Percentiles rank a stretch among this genome's conserved stretches.
These are phyloP conservation scores for Parietichytrium sp. DNA, from an alignment of 108 stramenopile genomes.

Conservation along the genomic window DNA sequence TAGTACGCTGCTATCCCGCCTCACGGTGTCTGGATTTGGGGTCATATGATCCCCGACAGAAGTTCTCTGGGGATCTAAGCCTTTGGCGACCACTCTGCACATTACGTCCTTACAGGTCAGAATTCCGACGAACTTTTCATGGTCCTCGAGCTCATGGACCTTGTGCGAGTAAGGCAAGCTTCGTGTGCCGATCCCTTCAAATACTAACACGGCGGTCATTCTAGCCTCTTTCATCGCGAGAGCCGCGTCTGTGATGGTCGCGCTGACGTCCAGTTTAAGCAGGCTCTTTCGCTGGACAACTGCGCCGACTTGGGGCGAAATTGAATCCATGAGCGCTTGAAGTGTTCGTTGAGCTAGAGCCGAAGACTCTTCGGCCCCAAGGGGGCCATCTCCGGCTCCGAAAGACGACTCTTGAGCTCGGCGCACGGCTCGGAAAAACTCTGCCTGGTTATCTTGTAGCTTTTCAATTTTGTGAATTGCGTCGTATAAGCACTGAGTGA, in stretches of 20 bases:
- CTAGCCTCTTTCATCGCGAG: neutral
- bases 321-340: conserved; percentile 6
- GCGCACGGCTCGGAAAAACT: neutral
- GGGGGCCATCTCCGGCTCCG: neutral
- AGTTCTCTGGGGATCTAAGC: neutral
- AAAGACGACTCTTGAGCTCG: neutral
- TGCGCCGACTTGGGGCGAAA: neutral
- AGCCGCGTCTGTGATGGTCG: conserved; percentile 7
- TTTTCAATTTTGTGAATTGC: conserved; percentile 10
- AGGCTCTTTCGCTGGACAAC: conserved; percentile 35
- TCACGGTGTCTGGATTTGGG: conserved; percentile 33
- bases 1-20: neutral
- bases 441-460: neutral
- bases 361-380: neutral
- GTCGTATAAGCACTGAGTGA: conserved; percentile 33
- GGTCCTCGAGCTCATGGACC: conserved; percentile 12
- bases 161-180: conserved; percentile 24
- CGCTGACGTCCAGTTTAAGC: neutral
- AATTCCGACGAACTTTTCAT: conserved; percentile 39
- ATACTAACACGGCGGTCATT: neutral
- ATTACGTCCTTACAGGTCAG: conserved; percentile 45
- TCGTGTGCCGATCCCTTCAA: conserved; percentile 4
- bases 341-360: conserved; percentile 24
- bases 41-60: conserved; percentile 41
- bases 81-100: conserved; percentile 38